Conservation (phyloP, 306 rosid species). For the Dalbergia oliveri region DNA sequence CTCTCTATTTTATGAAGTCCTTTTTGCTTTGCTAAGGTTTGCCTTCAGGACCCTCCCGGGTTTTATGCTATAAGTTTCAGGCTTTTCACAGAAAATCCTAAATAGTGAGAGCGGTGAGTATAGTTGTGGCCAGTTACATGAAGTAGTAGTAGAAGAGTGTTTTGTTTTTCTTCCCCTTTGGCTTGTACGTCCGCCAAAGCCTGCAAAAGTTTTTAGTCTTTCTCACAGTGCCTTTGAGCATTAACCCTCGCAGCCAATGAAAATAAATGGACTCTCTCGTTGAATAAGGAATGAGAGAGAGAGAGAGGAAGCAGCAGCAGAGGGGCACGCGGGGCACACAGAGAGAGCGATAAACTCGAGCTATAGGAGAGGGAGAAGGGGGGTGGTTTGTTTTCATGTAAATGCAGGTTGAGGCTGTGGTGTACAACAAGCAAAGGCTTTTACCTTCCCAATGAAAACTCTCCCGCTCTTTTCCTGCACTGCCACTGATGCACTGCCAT, state of each 20-base stretch:
- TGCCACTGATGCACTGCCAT: conserved; percentile 72
- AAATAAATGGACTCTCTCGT: no score
- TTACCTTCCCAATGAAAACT: conserved; percentile 91
- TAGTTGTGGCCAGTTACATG: conserved; percentile 26
- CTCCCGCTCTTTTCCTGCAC: conserved; percentile 68
- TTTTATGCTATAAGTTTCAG: conserved; percentile 67
- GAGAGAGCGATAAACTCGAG: conserved; percentile 9
- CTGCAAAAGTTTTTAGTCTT: conserved; percentile 33
- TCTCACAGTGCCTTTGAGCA: conserved; percentile 18
- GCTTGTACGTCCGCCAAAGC: conserved; percentile 38
- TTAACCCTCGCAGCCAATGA: not conserved
- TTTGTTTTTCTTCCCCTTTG: not conserved
- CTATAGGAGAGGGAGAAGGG: not conserved
- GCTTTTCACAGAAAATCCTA: conserved; percentile 62
- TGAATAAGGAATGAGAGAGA: no score
- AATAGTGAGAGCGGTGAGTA: conserved; percentile 34
- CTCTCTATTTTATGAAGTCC: not conserved
- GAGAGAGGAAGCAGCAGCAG: not conserved
- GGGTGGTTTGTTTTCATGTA: not conserved
- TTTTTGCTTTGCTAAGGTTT: not conserved
- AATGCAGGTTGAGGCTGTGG: conserved; percentile 22
- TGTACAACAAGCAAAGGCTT: conserved; percentile 39
- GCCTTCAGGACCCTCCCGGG: conserved; percentile 68
- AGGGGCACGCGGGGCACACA: conserved; percentile 32
- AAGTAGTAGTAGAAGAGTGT: conserved; percentile 18